Evolutionary conservation across 768 basidiomycete species (phyloP), one percentile per base, ranked within the genome.

Genomic region (Scleroderma bovista): DNA sequence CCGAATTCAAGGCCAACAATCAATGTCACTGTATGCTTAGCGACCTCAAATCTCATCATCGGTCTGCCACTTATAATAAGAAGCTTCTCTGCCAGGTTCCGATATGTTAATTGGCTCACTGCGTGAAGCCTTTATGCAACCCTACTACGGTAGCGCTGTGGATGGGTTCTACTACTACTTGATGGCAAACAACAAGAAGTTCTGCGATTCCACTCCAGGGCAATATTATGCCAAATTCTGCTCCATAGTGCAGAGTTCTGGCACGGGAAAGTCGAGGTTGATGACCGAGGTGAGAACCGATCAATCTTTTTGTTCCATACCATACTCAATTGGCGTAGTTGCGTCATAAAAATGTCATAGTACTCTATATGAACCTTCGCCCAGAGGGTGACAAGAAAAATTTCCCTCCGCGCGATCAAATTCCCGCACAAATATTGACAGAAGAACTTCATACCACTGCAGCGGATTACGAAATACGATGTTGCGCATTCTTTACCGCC

Each of bases 211-310:
- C 20, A 10, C 17, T 20, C 15, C 17, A 7, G 8, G 23, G 20
- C n/a, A n/a, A n/a, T 38, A 49, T 7, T 54, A 54, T 41, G 52
- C 44, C 17, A 56, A 54, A 17, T 50, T 45, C 23, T 49, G 56
- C n/a, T 52, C 46, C 1, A 44, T 60, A 2, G 44, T 58, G 3
- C 57, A 58, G 48, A 60, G 59, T 44, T 60, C 57, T 39, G 57
- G 57, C 3, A 58, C 51, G 2, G 57, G 59, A 10, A 60, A 60
- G 43, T 60, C 59, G 15, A 49, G 56, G 16, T 34, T 60, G 39
- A 33, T 58, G 34, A 44, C 17, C 20, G 48, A 53, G 42, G 47
- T 53, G 26, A 29, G 4, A 29, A 43, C 24, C 22, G 6, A 5
- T 17, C 19, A n/a, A 49, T 13, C 1, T 15, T 6, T 38, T 13